Evolutionary conservation across 2,329 filamentous ascomycete genomes (phyloP).

Genomic region (Seiridium cupressi): DNA sequence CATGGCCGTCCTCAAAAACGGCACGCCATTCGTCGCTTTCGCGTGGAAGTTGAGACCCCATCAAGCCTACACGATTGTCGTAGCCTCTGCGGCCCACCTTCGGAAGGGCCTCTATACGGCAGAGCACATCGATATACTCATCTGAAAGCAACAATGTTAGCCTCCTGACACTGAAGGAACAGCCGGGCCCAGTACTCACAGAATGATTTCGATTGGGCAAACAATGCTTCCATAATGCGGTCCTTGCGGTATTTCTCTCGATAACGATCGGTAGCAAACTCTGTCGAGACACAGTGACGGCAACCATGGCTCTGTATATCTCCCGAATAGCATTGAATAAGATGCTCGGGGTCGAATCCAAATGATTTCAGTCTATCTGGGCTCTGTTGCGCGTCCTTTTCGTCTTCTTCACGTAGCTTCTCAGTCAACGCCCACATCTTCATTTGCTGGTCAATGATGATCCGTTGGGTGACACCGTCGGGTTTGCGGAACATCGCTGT

Average conservation of each 20-base stretch:
- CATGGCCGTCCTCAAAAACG: background rate
- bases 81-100: background rate
- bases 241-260: background rate
- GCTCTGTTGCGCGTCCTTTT: background rate
- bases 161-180: background rate
- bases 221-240: background rate
- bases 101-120: background rate
- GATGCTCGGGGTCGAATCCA: background rate
- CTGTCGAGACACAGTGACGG: background rate
- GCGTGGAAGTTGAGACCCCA: background rate
- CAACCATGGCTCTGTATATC: too few relatives aligned
- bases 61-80: background rate
- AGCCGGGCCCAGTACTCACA: background rate
- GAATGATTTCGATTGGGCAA: background rate
- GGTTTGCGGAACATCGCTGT: background rate
- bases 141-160: background rate
- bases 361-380: background rate
- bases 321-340: background rate
- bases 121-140: background rate
- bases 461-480: background rate
- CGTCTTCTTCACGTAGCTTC: background rate
- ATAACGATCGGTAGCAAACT: background rate
- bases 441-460: background rate
- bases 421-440: background rate
- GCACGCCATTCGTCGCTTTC: background rate